These are phyloP conservation scores for Penicillium sp. DNA, from an alignment of 2,329 filamentous ascomycete genomes.

Conservation along the genomic window DNA sequence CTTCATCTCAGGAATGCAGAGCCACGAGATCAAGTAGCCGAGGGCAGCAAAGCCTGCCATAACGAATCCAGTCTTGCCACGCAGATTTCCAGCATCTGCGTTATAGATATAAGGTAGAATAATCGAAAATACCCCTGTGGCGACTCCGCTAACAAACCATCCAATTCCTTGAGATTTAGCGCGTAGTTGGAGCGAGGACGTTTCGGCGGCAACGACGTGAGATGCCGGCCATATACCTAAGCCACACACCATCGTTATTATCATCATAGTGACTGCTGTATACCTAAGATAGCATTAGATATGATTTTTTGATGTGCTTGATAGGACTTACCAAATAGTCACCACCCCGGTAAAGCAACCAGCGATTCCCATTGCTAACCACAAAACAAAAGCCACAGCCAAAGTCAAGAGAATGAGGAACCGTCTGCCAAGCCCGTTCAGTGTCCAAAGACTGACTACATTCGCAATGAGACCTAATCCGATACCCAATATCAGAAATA, in stretches of 20 bases:
- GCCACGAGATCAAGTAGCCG: constrained; percentile 41
- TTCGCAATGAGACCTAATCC: constrained; percentile 50
- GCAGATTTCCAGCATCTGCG: constrained; percentile 19
- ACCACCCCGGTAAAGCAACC: constrained; percentile 45
- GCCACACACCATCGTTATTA: constrained; percentile 47
- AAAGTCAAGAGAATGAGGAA: constrained; percentile 44
- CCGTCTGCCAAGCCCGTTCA: constrained; percentile 46
- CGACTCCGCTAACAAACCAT: constrained; percentile 46
- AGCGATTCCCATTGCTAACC: constrained; percentile 50
- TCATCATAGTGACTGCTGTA: constrained; percentile 45
- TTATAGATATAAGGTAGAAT: constrained; percentile 54
- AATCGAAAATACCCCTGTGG: constrained; percentile 48
- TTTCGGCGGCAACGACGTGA: constrained; percentile 37
- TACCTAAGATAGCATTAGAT: constrained; percentile 34
- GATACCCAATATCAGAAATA: constrained; percentile 52
- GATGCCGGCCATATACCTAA: constrained; percentile 38
- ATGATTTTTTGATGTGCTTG: too few species aligned
- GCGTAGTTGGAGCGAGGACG: constrained; percentile 36
- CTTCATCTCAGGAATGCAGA: constrained; percentile 57
- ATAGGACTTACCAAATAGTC: constrained; percentile 42
- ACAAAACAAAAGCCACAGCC: constrained; percentile 37
- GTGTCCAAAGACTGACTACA: constrained; percentile 46
- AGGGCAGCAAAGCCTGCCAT: constrained; percentile 22
- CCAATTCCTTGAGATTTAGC: constrained; percentile 40
- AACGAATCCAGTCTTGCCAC: constrained; percentile 24